Percentiles rank a stretch among this genome's conserved stretches.
Evolutionary conservation across 2,329 filamentous ascomycete genomes (phyloP).

Genomic region (Phyllosticta capitalensis): DNA sequence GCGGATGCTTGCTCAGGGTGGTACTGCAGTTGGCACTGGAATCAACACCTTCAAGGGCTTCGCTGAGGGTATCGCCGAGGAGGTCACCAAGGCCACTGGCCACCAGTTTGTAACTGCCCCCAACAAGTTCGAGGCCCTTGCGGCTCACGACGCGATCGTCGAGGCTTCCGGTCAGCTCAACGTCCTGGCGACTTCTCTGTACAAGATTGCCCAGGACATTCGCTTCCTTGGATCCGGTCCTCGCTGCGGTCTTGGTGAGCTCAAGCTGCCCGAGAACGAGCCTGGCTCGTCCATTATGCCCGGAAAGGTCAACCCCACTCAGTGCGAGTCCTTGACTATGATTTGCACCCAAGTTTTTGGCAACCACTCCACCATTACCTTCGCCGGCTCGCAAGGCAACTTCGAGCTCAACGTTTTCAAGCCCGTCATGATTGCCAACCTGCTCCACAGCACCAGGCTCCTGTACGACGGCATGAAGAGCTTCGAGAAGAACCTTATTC

Average conservation of each 20-base stretch:
- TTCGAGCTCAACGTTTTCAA: conserved; percentile 99
- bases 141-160: conserved; percentile 90
- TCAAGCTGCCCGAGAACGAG: conserved; percentile 93
- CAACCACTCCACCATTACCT: conserved; percentile 86
- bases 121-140: conserved; percentile 97
- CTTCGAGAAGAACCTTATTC: conserved; percentile 89
- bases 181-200: conserved; percentile 81
- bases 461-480: conserved; percentile 87
- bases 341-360: conserved; percentile 96
- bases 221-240: conserved; percentile 94
- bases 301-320: conserved; percentile 97
- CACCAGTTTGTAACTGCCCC: conserved; percentile 91
- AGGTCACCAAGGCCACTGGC: conserved; percentile 87
- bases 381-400: conserved; percentile 94
- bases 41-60: conserved; percentile 98
- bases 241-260: conserved; percentile 88
- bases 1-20: conserved; percentile 82
- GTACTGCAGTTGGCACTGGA: conserved; percentile 92
- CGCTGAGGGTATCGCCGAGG: conserved; percentile 81
- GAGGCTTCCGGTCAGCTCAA: conserved; percentile 91
- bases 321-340: conserved; percentile 97
- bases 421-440: conserved; percentile 88
- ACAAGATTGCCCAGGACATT: conserved; percentile 98
- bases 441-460: conserved; percentile 84
- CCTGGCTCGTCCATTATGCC: conserved; percentile 98